Evolutionary conservation across 1,284 basidiomycete species (phyloP), one percentile per base, ranked within the genome.

Genomic region (Wolfiporia cocos): DNA sequence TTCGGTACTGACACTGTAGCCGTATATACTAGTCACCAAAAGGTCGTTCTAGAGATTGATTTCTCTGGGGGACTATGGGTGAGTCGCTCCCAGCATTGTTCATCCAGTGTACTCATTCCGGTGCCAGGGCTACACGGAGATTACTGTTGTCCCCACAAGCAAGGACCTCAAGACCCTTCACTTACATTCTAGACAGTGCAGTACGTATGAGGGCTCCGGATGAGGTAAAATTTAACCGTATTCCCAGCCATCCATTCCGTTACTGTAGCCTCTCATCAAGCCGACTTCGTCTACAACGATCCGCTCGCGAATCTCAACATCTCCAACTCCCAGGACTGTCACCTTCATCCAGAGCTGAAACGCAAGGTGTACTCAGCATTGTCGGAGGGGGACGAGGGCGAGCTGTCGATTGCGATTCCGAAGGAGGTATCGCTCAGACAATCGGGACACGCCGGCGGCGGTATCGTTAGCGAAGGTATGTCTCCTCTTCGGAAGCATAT

Each of bases 291-390:
- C 4, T 80, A 90, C 57, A 67, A 81, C 55, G 85, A 95, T 61
- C 82, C 90, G 2, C 71, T 92, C 21, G 71, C 80, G 19, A 81
- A 78, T 43, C 72, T 91, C 50, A 73, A 70, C 33, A 73, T 87
- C 44, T 78, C 65, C 20, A 82, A 89, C 46, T 71, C 86, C 3
- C 76, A 81, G 49, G 92, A 97, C 56, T 86, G 90, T 44, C 90
- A 93, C 56, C 76, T 80, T 32, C 93, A 97, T 65, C 90, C 92
- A 5, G 95, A 97, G 61, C 74, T 96, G 48, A 98, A 97, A 72
- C 79, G 95, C 41, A 89, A 86, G 66, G 65, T 96, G 23, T 99
- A 92, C 68, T 81, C 91, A 0, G 89, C 93, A 0, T 72, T 92
- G 33, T 81, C 90, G 44, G 94, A 98, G 54, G 79, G 83, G 34